Conservation (phyloP, 2,329 filamentous ascomycete species). For the Paracorniculantispora psalliotae region DNA sequence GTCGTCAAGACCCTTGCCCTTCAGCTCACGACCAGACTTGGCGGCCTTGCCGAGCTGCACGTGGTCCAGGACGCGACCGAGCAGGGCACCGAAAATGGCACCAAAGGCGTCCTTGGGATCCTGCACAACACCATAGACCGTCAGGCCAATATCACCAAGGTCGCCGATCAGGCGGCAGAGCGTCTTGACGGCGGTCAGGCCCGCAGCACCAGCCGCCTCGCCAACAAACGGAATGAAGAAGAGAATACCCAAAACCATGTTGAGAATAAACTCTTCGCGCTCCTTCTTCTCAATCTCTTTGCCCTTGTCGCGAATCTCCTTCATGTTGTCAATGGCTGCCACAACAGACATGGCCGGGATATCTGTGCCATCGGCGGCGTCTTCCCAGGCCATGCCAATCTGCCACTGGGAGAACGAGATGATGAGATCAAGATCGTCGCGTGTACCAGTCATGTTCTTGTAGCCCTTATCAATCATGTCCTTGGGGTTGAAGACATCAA, state of each 20-base stretch:
- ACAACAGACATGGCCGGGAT: conserved; percentile 3
- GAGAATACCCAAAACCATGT: conserved; percentile 39
- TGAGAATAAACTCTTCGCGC: conserved; percentile 21
- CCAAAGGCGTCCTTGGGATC: background rate
- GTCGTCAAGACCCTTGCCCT: background rate
- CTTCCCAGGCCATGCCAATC: background rate
- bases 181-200: background rate
- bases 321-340: conserved; percentile 23
- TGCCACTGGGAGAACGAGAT: background rate
- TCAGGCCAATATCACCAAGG: background rate
- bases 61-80: background rate
- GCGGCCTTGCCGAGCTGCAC: background rate
- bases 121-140: background rate
- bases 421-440: background rate
- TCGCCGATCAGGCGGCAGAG: background rate
- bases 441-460: background rate
- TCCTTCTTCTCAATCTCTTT: conserved; percentile 20
- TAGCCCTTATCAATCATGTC: conserved; percentile 18
- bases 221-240: conserved; percentile 47
- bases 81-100: background rate
- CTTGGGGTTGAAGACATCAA: conserved; percentile 20
- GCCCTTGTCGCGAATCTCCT: conserved; percentile 22
- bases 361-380: background rate
- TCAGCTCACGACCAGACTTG: background rate
- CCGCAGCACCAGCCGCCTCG: conserved; percentile 29